Conservation (phyloP, 2,329 filamentous ascomycete genomes). For the Coleophoma cylindrospora region DNA sequence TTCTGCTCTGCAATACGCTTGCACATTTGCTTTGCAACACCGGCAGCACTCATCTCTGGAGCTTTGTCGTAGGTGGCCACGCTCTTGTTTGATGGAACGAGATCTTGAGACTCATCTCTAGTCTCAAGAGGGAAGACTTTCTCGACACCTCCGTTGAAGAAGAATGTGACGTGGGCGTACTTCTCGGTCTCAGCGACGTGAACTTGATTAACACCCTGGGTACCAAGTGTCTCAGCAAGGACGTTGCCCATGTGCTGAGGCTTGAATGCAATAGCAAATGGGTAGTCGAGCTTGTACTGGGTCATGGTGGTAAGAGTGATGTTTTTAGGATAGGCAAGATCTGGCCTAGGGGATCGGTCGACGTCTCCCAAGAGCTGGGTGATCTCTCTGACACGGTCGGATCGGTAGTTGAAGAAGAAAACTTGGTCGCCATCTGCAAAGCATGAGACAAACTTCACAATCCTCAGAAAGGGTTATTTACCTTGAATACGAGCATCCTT, state of each 20-base stretch:
- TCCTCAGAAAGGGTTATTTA: constrained; percentile 29
- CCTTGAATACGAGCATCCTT: constrained; percentile 81
- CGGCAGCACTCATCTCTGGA: constrained; percentile 92
- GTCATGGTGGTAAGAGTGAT: constrained; percentile 92
- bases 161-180: constrained; percentile 99
- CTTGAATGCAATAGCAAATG: constrained; percentile 86
- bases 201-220: constrained; percentile 85
- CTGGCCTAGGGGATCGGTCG: constrained; percentile 83
- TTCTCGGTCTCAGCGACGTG: constrained; percentile 99
- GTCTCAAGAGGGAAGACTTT: constrained; percentile 91
- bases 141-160: constrained; percentile 98
- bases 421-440: constrained; percentile 77
- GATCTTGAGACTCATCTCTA: constrained; percentile 73
- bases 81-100: constrained; percentile 81
- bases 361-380: constrained; percentile 89
- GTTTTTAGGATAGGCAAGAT: constrained; percentile 92
- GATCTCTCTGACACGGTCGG: constrained; percentile 93
- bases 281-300: constrained; percentile 93
- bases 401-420: constrained; percentile 99
- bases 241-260: constrained; percentile 97
- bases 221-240: constrained; percentile 92
- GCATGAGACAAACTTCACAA: neutral
- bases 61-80: constrained; percentile 94
- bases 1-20: constrained; percentile 81
- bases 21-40: constrained; percentile 81